phyloP scores from a whole-genome alignment of 345 rosid genomes.

The Durio zibethinus region DNA sequence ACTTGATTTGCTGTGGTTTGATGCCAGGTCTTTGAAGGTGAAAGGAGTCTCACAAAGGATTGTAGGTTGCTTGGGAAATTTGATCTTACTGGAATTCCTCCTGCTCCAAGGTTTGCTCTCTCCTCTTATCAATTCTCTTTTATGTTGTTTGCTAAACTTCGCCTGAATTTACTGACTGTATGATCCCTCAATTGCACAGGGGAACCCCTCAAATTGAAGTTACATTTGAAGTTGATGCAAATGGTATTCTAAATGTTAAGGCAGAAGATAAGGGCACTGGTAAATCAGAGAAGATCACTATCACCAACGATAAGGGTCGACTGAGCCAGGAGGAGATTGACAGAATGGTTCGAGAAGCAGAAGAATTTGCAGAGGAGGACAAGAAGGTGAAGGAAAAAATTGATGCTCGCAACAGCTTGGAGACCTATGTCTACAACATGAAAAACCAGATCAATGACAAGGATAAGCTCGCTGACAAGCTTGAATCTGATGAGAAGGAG shows the following conservation, averaged over 20 bases:
- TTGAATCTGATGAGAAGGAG: constrained; percentile 88
- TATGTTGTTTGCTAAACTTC: neutral
- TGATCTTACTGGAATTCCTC: constrained; percentile 76
- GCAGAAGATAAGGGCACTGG: constrained; percentile 94
- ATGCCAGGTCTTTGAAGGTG: constrained; percentile 88
- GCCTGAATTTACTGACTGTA: neutral
- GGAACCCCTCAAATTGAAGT: constrained; percentile 99
- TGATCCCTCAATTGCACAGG: constrained; percentile 35
- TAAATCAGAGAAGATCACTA: constrained; percentile 88
- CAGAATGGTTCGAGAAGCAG: constrained; percentile 89
- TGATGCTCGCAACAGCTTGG: constrained; percentile 85
- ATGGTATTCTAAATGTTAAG: constrained; percentile 84
- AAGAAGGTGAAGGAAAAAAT: constrained; percentile 90
- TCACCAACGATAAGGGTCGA: constrained; percentile 94
- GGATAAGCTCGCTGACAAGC: constrained; percentile 94
- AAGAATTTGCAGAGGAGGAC: constrained; percentile 96
- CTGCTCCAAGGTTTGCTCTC: constrained; percentile 72
- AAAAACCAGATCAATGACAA: constrained; percentile 89
- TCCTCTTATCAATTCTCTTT: neutral
- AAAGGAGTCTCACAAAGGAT: constrained; percentile 96
- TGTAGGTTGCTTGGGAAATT: constrained; percentile 85
- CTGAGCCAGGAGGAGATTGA: constrained; percentile 96
- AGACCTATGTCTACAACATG: constrained; percentile 92
- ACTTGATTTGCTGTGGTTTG: constrained; percentile 4
- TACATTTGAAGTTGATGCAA: constrained; percentile 92